phyloP scores from a whole-genome alignment of 2,329 filamentous ascomycete genomes.

The Pezicula radicicola region DNA sequence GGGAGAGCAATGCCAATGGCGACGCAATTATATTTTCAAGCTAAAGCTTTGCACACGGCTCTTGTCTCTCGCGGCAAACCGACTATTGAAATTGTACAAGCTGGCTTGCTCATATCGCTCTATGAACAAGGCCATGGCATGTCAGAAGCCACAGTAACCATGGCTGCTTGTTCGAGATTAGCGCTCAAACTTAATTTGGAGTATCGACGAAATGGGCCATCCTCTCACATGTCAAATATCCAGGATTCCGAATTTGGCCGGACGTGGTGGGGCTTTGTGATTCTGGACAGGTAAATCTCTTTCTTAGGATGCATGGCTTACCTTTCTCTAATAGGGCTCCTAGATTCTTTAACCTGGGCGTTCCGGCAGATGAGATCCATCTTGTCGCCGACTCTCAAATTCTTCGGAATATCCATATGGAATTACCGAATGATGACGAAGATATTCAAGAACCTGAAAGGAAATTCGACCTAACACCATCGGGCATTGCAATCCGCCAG shows the following conservation, averaged over 20 bases:
- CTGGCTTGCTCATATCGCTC: constrained; percentile 14
- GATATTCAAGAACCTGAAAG: background rate
- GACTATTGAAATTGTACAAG: constrained; percentile 16
- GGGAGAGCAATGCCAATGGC: constrained; percentile 9
- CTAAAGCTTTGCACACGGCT: constrained; percentile 11
- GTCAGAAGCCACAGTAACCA: constrained; percentile 12
- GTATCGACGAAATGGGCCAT: background rate
- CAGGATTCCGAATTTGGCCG: constrained; percentile 17
- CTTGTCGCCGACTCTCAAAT: constrained; percentile 11
- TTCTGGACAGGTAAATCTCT: constrained; percentile 13
- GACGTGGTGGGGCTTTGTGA: constrained; percentile 19
- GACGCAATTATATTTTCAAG: constrained; percentile 12
- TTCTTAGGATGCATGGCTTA: background rate
- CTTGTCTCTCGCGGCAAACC: constrained; percentile 12
- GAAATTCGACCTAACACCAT: constrained; percentile 6
- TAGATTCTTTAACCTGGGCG: constrained; percentile 17
- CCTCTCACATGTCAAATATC: constrained; percentile 3
- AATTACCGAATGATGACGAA: constrained; percentile 16
- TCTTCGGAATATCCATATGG: constrained; percentile 10
- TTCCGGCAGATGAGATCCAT: constrained; percentile 15
- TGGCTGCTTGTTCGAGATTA: constrained; percentile 13
- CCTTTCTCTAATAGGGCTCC: background rate
- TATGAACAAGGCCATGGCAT: constrained; percentile 20
- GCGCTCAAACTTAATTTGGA: constrained; percentile 13
- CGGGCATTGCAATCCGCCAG: constrained; percentile 11